Evolutionary conservation across 345 rosid genomes (phyloP), one percentile per base, ranked within the genome.

Genomic region (Eucalyptus regnans): DNA sequence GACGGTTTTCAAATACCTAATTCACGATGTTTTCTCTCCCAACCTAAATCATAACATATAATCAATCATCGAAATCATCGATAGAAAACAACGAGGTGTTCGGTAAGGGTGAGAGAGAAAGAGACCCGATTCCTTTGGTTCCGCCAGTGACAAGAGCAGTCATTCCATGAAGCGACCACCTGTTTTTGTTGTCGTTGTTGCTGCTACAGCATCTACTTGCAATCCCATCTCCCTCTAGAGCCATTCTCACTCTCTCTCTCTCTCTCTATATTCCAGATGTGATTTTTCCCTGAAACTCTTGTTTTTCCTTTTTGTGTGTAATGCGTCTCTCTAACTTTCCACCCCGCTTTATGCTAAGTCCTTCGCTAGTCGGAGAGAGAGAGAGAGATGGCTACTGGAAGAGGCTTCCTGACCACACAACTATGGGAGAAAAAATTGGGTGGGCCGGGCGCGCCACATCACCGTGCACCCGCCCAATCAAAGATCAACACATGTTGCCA

Each of bases 61-160:
- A 66, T 66, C 79, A 14, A 31, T 15, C 43, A 31, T 31, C 5
- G 22, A 66, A n/a, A 66, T 66, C 33, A 64, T 64, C 5, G 3
- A n/a, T 9, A 64, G 8, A 66, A 66, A 31, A 15, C 22, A 66
- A 66, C 4, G 2, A 66, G 18, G 22, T 16, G 41, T 16, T 66
- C 0, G 3, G 33, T 4, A 33, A 14, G 76, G 18, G 18, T 50
- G 31, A 68, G 14, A 50, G 52, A 50, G 18, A 8, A 62, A 46
- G 50, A 44, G n/a, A 87, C 97, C 96, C 95, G 18, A 95, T 93
- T 87, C 98, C 98, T 84, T 91, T 93, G 64, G 97, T 92, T 89
- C 96, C 96, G 48, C 97, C 96, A 41, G 95, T 94, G 87, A 95
- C 96, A 60, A 96, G 94, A 84, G 96, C 95, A 0, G 94, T 95